Percentiles rank a stretch among this genome's conserved stretches.
Evolutionary conservation across 257 asterid species (phyloP).

Genomic region (Primulina tabacum): DNA sequence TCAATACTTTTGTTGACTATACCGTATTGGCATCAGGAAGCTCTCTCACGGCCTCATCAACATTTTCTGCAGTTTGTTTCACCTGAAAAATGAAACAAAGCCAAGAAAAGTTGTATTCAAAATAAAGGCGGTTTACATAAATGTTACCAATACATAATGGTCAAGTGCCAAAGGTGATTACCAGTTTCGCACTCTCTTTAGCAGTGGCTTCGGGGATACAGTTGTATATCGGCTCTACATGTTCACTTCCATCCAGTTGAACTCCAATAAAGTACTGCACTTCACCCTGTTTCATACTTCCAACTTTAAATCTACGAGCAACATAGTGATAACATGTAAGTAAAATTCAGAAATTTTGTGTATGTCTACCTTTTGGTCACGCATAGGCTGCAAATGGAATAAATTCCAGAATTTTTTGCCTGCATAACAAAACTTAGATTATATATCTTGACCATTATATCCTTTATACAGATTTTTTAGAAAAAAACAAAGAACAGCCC

Average conservation of each 20-base stretch:
- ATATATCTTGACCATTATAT: neutral
- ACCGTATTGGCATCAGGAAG: conserved; percentile 98
- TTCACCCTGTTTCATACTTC: conserved; percentile 65
- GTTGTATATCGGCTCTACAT: conserved; percentile 85
- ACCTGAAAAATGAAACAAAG: conserved; percentile 44
- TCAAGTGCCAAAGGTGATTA: conserved; percentile 12
- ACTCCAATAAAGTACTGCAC: conserved; percentile 98
- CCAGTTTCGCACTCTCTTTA: conserved; percentile 68
- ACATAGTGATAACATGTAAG: neutral
- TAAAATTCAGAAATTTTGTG: conserved; percentile 5
- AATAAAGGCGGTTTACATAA: neutral
- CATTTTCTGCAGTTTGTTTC: conserved; percentile 87
- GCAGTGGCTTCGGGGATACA: conserved; percentile 88
- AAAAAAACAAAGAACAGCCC: neutral
- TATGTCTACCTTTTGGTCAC: conserved; percentile 91
- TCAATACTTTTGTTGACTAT: conserved; percentile 16
- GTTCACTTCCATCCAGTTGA: conserved; percentile 94
- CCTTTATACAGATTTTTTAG: neutral
- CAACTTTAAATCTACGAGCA: conserved; percentile 1
- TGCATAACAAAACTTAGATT: neutral
- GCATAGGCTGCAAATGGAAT: conserved; percentile 99
- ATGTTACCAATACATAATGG: neutral
- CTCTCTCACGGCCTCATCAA: conserved; percentile 92
- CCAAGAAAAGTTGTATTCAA: neutral
- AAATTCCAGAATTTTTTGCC: conserved; percentile 99